These are phyloP conservation scores for Prunus kanzakura DNA, from an alignment of 306 rosid genomes.

Conservation along the genomic window DNA sequence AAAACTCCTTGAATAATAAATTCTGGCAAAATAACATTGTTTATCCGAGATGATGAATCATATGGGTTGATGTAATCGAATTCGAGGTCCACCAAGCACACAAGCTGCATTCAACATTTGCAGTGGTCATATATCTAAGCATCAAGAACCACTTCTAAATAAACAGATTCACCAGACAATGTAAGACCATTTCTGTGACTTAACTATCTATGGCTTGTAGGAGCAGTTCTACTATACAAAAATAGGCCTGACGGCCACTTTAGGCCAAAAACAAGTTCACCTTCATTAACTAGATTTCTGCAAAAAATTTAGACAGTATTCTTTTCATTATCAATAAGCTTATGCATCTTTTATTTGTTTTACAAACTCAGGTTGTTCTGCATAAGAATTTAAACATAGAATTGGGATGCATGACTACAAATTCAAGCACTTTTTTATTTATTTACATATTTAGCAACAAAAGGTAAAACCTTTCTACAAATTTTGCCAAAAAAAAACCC, in stretches of 20 bases:
- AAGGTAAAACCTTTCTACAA: not conserved
- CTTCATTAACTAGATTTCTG: not conserved
- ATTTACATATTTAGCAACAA: not conserved
- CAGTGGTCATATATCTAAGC: constrained; percentile 1
- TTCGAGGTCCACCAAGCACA: constrained; percentile 84
- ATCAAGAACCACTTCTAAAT: not conserved
- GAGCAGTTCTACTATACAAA: not conserved
- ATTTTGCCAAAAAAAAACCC: not conserved
- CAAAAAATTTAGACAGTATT: not conserved
- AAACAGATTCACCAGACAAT: not conserved
- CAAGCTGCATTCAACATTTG: constrained; percentile 55
- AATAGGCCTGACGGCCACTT: not conserved
- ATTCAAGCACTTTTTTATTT: not conserved
- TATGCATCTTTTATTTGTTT: not conserved
- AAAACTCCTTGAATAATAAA: constrained; percentile 61
- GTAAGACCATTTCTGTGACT: not conserved
- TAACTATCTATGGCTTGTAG: not conserved
- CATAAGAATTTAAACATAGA: not conserved
- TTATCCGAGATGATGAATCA: constrained; percentile 76
- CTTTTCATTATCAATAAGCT: not conserved
- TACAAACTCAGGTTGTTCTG: not conserved
- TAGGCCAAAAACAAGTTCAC: not conserved
- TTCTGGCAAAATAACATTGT: constrained; percentile 71
- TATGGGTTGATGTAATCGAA: constrained; percentile 89
- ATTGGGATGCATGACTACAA: not conserved